Evolutionary conservation across 2,329 filamentous ascomycete genomes (phyloP), one percentile per base, ranked within the genome.

Genomic region (Diaporthe vexans): DNA sequence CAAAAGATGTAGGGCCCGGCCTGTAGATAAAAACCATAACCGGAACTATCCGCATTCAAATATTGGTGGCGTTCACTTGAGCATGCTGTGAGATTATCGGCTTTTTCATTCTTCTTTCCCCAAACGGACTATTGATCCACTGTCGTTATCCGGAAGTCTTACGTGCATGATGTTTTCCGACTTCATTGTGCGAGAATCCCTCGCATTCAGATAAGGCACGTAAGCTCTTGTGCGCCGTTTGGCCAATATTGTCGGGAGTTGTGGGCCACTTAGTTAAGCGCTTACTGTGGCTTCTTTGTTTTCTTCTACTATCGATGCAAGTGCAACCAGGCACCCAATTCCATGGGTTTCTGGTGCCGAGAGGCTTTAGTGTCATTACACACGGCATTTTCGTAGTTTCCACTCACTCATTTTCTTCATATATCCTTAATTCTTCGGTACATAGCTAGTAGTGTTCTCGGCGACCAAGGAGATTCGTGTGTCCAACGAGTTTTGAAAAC

Each of bases 231-330:
- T 17, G 54, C 54, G 8, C 33, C 9, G 54, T 57, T 57, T 57
- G 54, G 17, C 17, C 26, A 35, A 17, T 11, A 33, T 57, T 33
- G 54, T 1, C 11, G 17, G 26, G 17, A 57, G 26, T 57, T 57
- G 54, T 57, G 54, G 54, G 54, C 54, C 29, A 17, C 54, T 15
- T 33, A 57, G 54, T 57, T 33, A 57, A 57, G 54, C 15, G 54
- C 54, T 57, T 57, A 57, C 54, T 57, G 54, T 57, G 54, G 54
- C 54, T 57, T 57, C 33, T 11, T 9, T 8, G 2, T 57, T 17
- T 35, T 57, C 54, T 57, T 57, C 54, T 57, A 35, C 54, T 35
- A 57, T 57, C 10, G 54, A 57, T n/a, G 54, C 54, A 21, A 40
- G 3, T 13, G 54, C 26, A 33, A 17, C 54, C 54, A 57, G 54